Evolutionary conservation across 164 flowering plant species (phyloP).

Genomic region (Platanus orientalis): DNA sequence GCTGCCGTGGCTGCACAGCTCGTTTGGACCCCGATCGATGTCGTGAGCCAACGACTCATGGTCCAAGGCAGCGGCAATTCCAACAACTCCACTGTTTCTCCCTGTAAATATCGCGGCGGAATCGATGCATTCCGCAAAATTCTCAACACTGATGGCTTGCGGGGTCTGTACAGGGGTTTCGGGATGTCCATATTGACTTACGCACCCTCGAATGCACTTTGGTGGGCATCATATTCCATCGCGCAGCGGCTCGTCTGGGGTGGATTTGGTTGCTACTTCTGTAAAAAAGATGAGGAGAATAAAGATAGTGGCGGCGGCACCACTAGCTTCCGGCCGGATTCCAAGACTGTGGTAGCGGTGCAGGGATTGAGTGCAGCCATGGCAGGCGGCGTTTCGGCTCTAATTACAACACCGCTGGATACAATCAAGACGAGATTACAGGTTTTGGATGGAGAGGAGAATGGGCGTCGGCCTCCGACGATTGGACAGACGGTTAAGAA

Average conservation of each 20-base stretch:
- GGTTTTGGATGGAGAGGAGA: constrained; percentile 68
- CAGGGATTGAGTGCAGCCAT: constrained; percentile 77
- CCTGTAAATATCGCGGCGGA: constrained; percentile 49
- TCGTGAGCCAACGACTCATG: constrained; percentile 82
- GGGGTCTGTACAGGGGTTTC: constrained; percentile 80
- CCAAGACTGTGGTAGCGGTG: constrained; percentile 51
- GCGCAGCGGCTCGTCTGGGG: constrained; percentile 61
- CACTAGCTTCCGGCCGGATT: constrained; percentile 36
- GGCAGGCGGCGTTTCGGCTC: constrained; percentile 83
- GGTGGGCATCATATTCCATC: constrained; percentile 90
- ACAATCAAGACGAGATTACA: constrained; percentile 85
- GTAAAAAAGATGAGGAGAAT: constrained; percentile 26
- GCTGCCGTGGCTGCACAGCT: constrained; percentile 84
- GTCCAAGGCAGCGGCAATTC: constrained; percentile 44
- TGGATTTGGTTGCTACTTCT: constrained; percentile 33
- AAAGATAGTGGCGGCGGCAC: background rate
- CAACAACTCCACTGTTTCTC: background rate
- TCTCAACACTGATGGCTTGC: constrained; percentile 40
- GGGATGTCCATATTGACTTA: constrained; percentile 80
- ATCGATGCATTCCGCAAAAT: constrained; percentile 71
- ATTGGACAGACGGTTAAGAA: constrained; percentile 46
- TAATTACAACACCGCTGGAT: constrained; percentile 87
- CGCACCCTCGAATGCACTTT: constrained; percentile 87
- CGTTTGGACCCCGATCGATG: constrained; percentile 88
- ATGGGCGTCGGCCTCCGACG: constrained; percentile 36